Base-by-base conservation (phyloP, 257 asterid species). In the Ballota nigra region DNA sequence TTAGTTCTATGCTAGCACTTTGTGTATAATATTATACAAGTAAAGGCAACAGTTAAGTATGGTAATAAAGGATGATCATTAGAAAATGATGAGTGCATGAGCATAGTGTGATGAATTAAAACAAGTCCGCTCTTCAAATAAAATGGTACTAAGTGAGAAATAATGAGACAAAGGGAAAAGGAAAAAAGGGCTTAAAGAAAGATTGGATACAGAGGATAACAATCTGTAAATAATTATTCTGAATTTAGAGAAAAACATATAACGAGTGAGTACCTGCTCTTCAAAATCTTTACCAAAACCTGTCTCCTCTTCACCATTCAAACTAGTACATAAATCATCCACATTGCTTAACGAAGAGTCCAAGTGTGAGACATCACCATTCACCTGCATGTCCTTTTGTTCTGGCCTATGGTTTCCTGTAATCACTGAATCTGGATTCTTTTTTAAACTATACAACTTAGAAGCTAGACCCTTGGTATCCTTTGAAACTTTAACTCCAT, bases 211-310 rank as follows among this genome's bases (percentile, higher is more conserved):
- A 18, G 71, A 6, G 26, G 47, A 33, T 49, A 31, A 15, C 47
- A 43, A 43, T 20, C n/a, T 55, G 31, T 23, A 22, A 8, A 19
- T 19, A 53, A n/a, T n/a, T 23, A 56, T 51, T 33, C 45, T 22
- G 51, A 16, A 59, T 8, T 43, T 58, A 63, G 29, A 22, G 64
- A 61, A n/a, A 65, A 62, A 57, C 40, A 41, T 63, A 49, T 61
- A 23, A 55, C 16, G 65, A 72, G 59, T 78, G 65, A 70, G 59
- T 78, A 93, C 98, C 97, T 88, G 98, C 72, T 87, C 96, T 81
- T 90, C 86, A 83, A 87, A 93, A 86, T 88, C 91, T 73, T 90
- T 90, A 47, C 82, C 82, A 77, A 94, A 82, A 81, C 87, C 89
- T 18, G 55, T 78, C 86, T 82, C 95, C 72, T 33, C 79, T 43